Evolutionary conservation across 192 early-diverging fungal genomes (phyloP), one percentile per base, ranked within the genome.

Genomic region (Radiomyces spectabilis): DNA sequence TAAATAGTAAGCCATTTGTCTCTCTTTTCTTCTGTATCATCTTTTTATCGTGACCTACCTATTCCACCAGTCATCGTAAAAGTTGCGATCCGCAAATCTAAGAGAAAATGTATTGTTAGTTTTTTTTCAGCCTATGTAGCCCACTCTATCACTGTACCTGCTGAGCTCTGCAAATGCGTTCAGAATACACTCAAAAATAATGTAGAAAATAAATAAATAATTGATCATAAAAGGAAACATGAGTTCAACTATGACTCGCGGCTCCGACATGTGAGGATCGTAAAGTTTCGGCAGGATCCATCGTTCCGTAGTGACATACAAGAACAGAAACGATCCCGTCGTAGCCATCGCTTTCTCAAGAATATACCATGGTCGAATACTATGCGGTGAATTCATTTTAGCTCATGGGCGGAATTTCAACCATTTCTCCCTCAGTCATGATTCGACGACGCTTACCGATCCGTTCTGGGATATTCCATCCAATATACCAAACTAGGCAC

Each of bases 41-140:
- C 32, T 6, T n/a, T 37, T 5, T 41, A 10, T 27, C 5, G 18
- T 4, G 15, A 26, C 37, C 5, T 33, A 59, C 50, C 68, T 77
- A 58, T 98, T 98, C 93, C 93, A 98, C 93, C 93, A 98, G 68
- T 98, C 95, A 55, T 95, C 92, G 73, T 96, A 98, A 75, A 98
- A 98, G 65, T 89, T 85, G 49, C 92, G 86, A 69, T 98, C 95
- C 13, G 95, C 93, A 68, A 98, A 98, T 22, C 79, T 78, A 40
- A 9, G 47, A 18, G 46, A 37, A 53, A 37, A 29, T 29, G 32
- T 49, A 22, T 30, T 33, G 50, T 5, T 37, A 40, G 1, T 16
- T 10, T 32, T 6, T 4, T 18, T 34, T 31, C 1, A 22, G n/a
- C 13, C 13, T 22, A n/a, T 25, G 38, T n/a, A 24, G n/a, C 42